Evolutionary conservation across 73 alveolate genomes (phyloP).

Genomic region (Paramecium sexaurelia): DNA sequence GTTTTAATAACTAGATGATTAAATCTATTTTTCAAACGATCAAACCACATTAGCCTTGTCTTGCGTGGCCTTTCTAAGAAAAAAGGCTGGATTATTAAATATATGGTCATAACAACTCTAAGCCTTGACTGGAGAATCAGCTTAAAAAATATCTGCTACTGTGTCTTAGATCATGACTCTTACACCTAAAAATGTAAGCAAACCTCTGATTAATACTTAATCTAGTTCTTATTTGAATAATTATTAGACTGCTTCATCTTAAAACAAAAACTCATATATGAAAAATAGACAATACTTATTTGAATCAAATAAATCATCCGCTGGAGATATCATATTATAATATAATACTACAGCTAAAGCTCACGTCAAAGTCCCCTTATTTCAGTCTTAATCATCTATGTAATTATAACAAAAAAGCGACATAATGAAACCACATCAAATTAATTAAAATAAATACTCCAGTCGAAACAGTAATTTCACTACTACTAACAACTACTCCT

Average conservation of each 20-base stretch:
- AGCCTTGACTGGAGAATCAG: slow-evolving; percentile 33
- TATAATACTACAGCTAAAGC: neutral
- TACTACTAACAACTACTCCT: neutral
- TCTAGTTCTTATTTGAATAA: slow-evolving; percentile 1
- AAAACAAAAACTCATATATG: neutral
- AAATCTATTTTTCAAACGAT: slow-evolving; percentile 8
- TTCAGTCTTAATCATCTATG: neutral
- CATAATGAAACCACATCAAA: neutral
- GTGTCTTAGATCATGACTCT: slow-evolving; percentile 40
- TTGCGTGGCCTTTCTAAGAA: slow-evolving; percentile 42
- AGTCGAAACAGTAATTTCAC: slow-evolving; percentile 11
- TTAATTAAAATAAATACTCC: neutral
- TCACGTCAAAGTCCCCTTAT: neutral
- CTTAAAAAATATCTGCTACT: slow-evolving; percentile 35
- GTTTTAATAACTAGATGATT: neutral
- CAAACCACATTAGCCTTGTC: slow-evolving; percentile 47
- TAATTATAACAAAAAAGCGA: neutral
- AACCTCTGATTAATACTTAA: neutral
- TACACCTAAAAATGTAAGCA: neutral
- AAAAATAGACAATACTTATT: neutral
- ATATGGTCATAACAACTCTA: slow-evolving; percentile 45
- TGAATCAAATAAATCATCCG: neutral
- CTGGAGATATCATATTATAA: neutral
- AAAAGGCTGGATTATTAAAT: slow-evolving; percentile 45
- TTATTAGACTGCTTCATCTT: neutral